A percentile compares a stretch with the other conserved stretches of the same genome.
These are phyloP conservation scores for Xylaria sp. DNA, from an alignment of 2,329 filamentous ascomycete genomes.

Conservation along the genomic window DNA sequence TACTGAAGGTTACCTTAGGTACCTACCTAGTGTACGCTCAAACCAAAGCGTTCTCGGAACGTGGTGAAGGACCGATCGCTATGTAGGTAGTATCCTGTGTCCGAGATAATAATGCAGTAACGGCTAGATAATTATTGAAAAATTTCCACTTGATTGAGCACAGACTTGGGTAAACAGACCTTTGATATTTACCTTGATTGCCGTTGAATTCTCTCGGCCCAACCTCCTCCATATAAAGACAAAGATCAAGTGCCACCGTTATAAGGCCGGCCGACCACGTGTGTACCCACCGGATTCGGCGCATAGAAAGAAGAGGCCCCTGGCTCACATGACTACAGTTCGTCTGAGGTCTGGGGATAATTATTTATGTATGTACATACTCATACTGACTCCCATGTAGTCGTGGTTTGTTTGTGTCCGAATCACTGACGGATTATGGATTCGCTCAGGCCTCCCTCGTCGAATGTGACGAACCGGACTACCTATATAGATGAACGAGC, in stretches of 20 bases:
- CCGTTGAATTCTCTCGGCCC: background rate
- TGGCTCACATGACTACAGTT: background rate
- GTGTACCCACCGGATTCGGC: background rate
- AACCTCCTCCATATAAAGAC: background rate
- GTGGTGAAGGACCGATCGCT: background rate
- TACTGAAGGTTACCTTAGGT: no score
- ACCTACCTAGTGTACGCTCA: background rate
- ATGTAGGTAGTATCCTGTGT: no score
- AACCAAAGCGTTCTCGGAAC: no score
- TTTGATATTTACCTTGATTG: background rate
- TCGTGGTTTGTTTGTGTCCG: background rate
- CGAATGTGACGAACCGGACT: background rate
- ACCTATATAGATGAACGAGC: background rate
- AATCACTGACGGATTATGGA: background rate
- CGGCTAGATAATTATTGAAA: background rate
- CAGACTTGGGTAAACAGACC: background rate
- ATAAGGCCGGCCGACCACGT: constrained; percentile 11
- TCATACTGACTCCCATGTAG: background rate
- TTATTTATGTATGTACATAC: no score
- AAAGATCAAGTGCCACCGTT: constrained; percentile 22
- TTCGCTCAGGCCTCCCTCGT: background rate
- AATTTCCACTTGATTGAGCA: background rate
- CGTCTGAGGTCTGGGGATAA: background rate
- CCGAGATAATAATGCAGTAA: background rate
- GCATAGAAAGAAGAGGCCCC: background rate